Evolutionary conservation across 2,329 filamentous ascomycete genomes (phyloP), one percentile per base, ranked within the genome.

Genomic region (Aschersonia sp.): DNA sequence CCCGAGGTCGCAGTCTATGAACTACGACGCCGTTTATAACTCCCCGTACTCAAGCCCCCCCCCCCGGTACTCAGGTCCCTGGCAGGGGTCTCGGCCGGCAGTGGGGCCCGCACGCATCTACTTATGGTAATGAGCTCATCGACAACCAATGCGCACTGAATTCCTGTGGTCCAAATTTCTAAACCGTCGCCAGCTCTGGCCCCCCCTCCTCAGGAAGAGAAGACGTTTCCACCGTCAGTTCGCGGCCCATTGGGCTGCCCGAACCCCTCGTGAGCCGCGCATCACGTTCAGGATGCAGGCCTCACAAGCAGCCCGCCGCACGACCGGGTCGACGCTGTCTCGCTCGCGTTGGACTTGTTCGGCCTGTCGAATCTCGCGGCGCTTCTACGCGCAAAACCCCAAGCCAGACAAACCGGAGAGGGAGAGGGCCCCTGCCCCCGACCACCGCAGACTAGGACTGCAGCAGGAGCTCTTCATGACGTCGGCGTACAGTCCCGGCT

Each of bases 401-500:
- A 22, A 22, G 22, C 22, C 22, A 22, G 22, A 22, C 22, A 4
- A 22, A 22, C 22, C 22, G 22, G 22, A 22, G 22, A 22, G 22
- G 22, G 22, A 22, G 22, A 22, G 22, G 22, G 22, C 22, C 22
- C 22, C 22, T 22, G 22, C 65, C 50, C 64, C 72, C 49, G 78
- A 83, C 54, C 79, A 83, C 59, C 72, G 79, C 53, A 69, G 74
- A 54, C 69, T 83, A 49, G 79, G 72, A 44, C 55, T 75, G 45
- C 70, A 79, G 50, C 86, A 92, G 56, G 78, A 84, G 55, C 77
- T 94, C 40, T 94, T 92, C 63, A 85, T 79, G 39, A 86, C 77
- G 11, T 88, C 86, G 1, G 62, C 75, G 39, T 89, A 88, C 62
- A 92, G 85, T 57, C 87, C 88, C 3, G 87, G 87, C 1, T 92